A percentile compares a stretch with the other conserved stretches of the same genome.
phyloP scores from a whole-genome alignment of 805 yeast species.

The Myxozyma nipponensis region DNA sequence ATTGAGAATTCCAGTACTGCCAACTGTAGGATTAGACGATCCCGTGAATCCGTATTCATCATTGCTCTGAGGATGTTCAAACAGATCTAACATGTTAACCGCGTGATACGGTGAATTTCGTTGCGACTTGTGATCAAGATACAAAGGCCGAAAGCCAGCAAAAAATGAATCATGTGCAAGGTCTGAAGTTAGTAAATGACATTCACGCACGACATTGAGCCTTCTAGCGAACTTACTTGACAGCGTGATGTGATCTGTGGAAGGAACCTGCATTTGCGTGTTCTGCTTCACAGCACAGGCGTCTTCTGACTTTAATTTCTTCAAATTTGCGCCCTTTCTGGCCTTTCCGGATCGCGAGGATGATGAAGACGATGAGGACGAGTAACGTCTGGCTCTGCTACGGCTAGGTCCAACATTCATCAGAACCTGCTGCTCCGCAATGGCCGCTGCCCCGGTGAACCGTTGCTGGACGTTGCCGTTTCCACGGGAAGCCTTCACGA shows the following conservation, averaged over 20 bases:
- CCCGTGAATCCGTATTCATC: constrained; percentile 13
- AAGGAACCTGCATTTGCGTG: constrained; percentile 1
- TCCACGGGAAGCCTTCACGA: not conserved
- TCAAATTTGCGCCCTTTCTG: constrained; percentile 4
- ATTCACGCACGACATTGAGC: not conserved
- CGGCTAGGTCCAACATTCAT: not conserved
- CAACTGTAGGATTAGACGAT: constrained; percentile 1
- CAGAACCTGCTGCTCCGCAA: not conserved
- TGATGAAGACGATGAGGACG: constrained; percentile 16
- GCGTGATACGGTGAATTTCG: constrained; percentile 1
- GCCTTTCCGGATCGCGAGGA: constrained; percentile 3
- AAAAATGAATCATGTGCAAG: constrained; percentile 23
- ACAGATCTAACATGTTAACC: constrained; percentile 5
- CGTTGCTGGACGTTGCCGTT: no score
- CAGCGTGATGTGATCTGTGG: constrained; percentile 5
- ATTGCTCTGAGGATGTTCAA: constrained; percentile 6
- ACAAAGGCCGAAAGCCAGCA: constrained; percentile 25
- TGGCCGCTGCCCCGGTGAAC: no score
- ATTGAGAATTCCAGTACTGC: constrained; percentile 8
- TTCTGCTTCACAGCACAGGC: not conserved
- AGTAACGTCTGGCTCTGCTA: constrained; percentile 4
- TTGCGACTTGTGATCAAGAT: not conserved
- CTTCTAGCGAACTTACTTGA: constrained; percentile 6
- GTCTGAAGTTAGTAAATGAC: not conserved
- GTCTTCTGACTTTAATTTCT: constrained; percentile 3